Base-by-base conservation (phyloP, 1,139 yeast genomes). In the Yamadazyma atlantica region DNA sequence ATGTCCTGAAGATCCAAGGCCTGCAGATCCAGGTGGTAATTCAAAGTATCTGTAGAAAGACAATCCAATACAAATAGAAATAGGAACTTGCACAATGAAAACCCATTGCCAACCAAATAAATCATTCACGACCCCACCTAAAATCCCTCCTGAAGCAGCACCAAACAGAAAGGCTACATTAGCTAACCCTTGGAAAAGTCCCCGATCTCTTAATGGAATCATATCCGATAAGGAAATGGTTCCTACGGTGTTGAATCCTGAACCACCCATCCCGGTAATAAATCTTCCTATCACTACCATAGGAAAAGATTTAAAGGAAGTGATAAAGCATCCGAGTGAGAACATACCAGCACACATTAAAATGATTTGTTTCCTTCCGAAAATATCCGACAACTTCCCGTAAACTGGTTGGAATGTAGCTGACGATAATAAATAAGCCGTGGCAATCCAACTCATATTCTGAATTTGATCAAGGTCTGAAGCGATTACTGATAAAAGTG, bases 331-430 rank as follows among this genome's bases (percentile, higher is more conserved):
- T 0, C 77, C 76, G 8, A 66, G 32, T 8, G 62, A 62, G 47
- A 71, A 71, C 31, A 69, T 51, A 1, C 48, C 45, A 24, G 66
- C 56, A 49, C 76, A 71, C 10, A 59, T 42, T 13, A 69, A 43
- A 16, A 71, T 54, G 16, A 63, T 53, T 37, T 51, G 55, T 53
- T 78, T 84, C 50, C 96, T 73, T 15, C 96, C 96, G 57, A 83
- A 87, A 32, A 88, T 85, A 52, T 88, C 96, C 3, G 94, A 82
- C 24, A 89, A 60, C 54, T 87, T 88, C 17, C 96, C 96, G 49
- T 82, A 87, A 17, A 89, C 61, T 1, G 96, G 96, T 59, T 71
- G 77, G 50, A 69, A 69, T 1, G 76, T 76, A 1, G 77, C 60
- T 11, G 69, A 58, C 4, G 73, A 62, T 40, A 71, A 57, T 39